A percentile compares a stretch with the other conserved stretches of the same genome.
phyloP scores from a whole-genome alignment of 176 grass and related monocot genomes.

The Oryza coarctata region DNA sequence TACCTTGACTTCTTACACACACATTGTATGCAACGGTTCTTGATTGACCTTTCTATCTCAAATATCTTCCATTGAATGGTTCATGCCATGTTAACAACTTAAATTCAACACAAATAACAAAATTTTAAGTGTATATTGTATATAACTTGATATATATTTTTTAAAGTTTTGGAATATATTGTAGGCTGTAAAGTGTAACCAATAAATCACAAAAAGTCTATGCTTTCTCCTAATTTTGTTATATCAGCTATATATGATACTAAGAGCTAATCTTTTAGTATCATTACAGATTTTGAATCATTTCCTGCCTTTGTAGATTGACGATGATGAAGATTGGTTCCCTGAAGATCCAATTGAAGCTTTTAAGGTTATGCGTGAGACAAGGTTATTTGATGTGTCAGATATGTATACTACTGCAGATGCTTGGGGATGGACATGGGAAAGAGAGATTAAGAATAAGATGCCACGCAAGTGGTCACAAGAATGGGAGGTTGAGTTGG shows the following conservation, averaged over 20 bases:
- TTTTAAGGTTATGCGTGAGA: conserved; percentile 87
- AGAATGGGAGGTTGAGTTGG: conserved; percentile 97
- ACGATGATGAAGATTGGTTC: conserved; percentile 89
- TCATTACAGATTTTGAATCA: conserved; percentile 6
- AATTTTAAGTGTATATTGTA: background rate
- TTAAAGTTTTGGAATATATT: conserved; percentile 9
- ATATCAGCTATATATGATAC: background rate
- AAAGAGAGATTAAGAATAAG: conserved; percentile 79
- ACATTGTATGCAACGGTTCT: background rate
- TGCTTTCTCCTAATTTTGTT: conserved; percentile 21
- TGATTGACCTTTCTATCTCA: background rate
- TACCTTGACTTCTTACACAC: background rate
- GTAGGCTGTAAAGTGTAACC: background rate
- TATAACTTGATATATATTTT: background rate
- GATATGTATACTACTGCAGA: conserved; percentile 94
- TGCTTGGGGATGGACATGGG: conserved; percentile 99
- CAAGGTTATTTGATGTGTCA: conserved; percentile 65
- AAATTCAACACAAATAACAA: background rate
- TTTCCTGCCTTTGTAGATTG: conserved; percentile 54
- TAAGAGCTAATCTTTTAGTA: conserved; percentile 4
- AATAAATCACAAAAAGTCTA: background rate
- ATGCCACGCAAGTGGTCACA: conserved; percentile 93
- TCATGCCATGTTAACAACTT: conserved; percentile 15
- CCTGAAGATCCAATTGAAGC: conserved; percentile 87
- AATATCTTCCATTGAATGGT: conserved; percentile 13